Evolutionary conservation across 2,329 filamentous ascomycete species (phyloP), one percentile per base, ranked within the genome.

Genomic region (Xylariaceae sp.): DNA sequence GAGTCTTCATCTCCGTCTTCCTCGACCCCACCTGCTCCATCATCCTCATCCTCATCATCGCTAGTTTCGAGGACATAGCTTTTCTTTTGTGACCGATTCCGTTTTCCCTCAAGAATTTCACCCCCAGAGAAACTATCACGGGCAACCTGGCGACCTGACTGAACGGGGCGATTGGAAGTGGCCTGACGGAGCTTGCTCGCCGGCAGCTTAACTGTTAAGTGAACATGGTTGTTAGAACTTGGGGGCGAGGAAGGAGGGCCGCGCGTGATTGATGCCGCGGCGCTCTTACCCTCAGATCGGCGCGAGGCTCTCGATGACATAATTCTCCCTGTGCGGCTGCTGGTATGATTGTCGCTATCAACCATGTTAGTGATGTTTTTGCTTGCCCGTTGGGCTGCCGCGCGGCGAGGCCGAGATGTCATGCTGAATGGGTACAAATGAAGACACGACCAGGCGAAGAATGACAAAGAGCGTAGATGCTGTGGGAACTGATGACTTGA

Each of bases 11-110:
- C 67, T 8, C 73, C 73, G 13, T 70, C 73, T 34, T 74, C 73
- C 10, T 74, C 74, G 18, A 67, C 70, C 37, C 74, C 72, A 3
- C 74, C 76, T 15, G 73, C 75, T 34, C 75, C 75, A 10, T 73
- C 74, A 37, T 77, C 76, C 39, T 75, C 71, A 39, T 80, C 77
- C 13, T 74, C 75, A 37, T 76, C 76, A 7, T 73, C 74, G 63
- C 76, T 76, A 44, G 80, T 82, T 62, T 84, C 82, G 23, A 86
- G 80, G 41, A 84, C 80, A 57, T 85, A 85, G 65, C 78, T 84
- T 73, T 84, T 85, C 73, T 83, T 82, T 15, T 76, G 77, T 4
- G 79, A 80, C 7, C 82, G 78, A 59, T 80, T 82, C 53, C 82
- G 76, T 66, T 80, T 82, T 44, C 79, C 78, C 30, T 76, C 73